Base-by-base conservation (phyloP, 176 grass and related monocot species). In the Zea luxurians region DNA sequence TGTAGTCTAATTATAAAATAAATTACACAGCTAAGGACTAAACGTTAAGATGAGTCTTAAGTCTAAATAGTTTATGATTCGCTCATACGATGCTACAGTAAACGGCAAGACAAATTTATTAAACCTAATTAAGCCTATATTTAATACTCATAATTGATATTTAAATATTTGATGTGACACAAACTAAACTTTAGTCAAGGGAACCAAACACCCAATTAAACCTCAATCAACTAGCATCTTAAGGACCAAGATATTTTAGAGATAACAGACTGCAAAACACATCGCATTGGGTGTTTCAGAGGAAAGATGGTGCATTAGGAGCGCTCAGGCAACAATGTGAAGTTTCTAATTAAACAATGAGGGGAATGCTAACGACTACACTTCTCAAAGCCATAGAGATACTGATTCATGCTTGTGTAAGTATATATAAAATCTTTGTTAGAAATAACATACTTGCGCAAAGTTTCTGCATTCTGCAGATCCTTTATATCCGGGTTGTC, bases 401-500 rank as follows among this genome's bases (percentile, higher is more conserved):
- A 78, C 41, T n/a, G 21, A 15, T 61, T 80, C 47, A 71, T 63
- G 42, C 34, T 76, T 41, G 21, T 43, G 49, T 8, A 79, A 76
- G 27, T 60, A 21, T 20, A 63, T 1, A 65, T 10, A 79, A 52
- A 3, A 41, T 80, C 8, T 85, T 52, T 82, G 45, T 83, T 48
- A 86, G 55, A 65, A 85, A 73, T 62, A 81, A 60, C 83, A 4
- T 88, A 94, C 92, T 71, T 88, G 65, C 9, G 41, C 1, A n/a
- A 67, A 84, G 61, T 82, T 67, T 83, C 80, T 78, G 77, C 68
- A 86, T 59, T 85, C 37, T 81, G 76, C 16, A 74, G 27, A 60
- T 83, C 75, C 82, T 88, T 84, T 70, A 43, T 67, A 83, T 82
- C 81, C 75, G 82, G 55, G 66, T 55, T 81, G 72, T 95, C 88